Evolutionary conservation across 495 filamentous ascomycete species (phyloP).

Genomic region (Penicillium maclennaniae): DNA sequence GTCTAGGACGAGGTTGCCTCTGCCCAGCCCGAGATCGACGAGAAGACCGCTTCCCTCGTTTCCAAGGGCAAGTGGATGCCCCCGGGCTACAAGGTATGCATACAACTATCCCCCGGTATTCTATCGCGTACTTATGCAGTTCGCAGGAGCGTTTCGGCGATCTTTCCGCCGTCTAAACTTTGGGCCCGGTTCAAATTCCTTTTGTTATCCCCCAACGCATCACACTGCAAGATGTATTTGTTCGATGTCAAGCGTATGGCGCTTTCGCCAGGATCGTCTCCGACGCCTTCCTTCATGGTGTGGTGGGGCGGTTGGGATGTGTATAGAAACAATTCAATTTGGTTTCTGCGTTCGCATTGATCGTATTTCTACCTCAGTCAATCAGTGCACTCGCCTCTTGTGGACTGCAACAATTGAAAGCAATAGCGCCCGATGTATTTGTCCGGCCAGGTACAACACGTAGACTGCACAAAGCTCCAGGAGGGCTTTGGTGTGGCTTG

Average conservation of each 20-base stretch:
- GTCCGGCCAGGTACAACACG: too few relatives aligned
- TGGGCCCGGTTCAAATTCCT: slow-evolving; percentile 21
- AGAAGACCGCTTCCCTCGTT: slow-evolving; percentile 86
- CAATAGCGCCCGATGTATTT: too few relatives aligned
- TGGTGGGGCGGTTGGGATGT: slow-evolving; percentile 34
- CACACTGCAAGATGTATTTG: slow-evolving; percentile 34
- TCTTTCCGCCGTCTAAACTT: slow-evolving; percentile 77
- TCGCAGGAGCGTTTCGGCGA: slow-evolving; percentile 96
- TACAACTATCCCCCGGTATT: background rate
- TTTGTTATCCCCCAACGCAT: slow-evolving; percentile 37
- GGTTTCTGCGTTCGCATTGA: slow-evolving; percentile 27
- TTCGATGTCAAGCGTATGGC: slow-evolving; percentile 33
- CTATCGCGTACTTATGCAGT: slow-evolving; percentile 1
- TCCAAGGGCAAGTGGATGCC: slow-evolving; percentile 96
- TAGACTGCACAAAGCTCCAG: too few relatives aligned
- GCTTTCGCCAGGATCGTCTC: slow-evolving; percentile 20
- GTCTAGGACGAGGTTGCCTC: slow-evolving; percentile 89
- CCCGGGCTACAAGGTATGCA: slow-evolving; percentile 92
- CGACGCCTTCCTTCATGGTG: slow-evolving; percentile 22
- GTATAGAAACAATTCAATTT: slow-evolving; percentile 48
- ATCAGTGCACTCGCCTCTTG: too few relatives aligned
- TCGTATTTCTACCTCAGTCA: background rate
- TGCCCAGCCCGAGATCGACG: slow-evolving; percentile 91
- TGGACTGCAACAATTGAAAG: too few relatives aligned
- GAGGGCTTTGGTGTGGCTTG: too few relatives aligned